A percentile compares a stretch with the other conserved stretches of the same genome.
phyloP scores from a whole-genome alignment of 2,329 filamentous ascomycete genomes.

The Trichoderma atrobrunneum region DNA sequence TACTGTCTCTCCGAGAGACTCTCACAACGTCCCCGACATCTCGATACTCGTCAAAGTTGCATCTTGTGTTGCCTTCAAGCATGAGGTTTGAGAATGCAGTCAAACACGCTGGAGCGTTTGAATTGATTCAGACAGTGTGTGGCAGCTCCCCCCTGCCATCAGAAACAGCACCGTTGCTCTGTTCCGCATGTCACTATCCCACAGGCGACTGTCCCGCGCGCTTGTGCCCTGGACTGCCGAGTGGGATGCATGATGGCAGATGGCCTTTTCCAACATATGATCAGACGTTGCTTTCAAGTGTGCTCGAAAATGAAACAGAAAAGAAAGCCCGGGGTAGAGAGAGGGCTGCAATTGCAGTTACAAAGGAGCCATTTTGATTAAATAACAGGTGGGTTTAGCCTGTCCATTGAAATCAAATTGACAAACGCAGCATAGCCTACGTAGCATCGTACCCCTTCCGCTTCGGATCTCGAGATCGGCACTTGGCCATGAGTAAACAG shows the following conservation, averaged over 20 bases:
- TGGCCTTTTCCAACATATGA: neutral
- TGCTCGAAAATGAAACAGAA: neutral
- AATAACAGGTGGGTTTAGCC: neutral
- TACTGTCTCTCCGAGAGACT: neutral
- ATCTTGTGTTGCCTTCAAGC: neutral
- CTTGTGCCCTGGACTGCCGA: neutral
- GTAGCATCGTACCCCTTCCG: neutral
- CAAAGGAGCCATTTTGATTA: neutral
- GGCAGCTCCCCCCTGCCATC: neutral
- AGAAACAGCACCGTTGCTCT: neutral
- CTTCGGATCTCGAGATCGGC: neutral
- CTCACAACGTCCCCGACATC: neutral
- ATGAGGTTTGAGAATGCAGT: neutral
- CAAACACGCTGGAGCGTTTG: neutral
- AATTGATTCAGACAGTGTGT: neutral
- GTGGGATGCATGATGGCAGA: constrained; percentile 3
- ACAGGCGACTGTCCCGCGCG: neutral
- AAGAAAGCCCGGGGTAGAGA: constrained; percentile 9
- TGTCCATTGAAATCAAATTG: neutral
- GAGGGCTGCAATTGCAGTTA: neutral
- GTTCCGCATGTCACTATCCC: neutral
- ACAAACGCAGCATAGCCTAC: neutral
- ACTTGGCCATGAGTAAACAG: neutral
- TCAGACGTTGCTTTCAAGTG: neutral
- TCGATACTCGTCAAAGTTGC: neutral